phyloP scores from a whole-genome alignment of 2,329 filamentous ascomycete species.

The Scolecobasidium constrictum region DNA sequence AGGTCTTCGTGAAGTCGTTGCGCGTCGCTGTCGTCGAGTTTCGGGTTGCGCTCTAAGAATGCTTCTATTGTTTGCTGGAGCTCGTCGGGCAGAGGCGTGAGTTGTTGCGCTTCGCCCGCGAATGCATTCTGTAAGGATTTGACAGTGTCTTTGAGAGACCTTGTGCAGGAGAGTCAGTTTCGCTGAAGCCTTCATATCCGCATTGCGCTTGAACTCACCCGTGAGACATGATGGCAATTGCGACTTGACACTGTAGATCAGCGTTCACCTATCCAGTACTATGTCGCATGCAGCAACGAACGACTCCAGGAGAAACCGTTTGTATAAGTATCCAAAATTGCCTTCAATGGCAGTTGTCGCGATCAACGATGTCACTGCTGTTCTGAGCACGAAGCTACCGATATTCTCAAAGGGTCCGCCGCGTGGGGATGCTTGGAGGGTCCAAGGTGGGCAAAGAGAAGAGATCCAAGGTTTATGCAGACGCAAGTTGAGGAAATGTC shows the following conservation, averaged over 20 bases:
- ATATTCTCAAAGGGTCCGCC: neutral
- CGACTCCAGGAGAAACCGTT: too few species aligned
- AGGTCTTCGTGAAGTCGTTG: constrained; percentile 67
- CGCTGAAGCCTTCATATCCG: too few species aligned
- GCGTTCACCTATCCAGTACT: neutral
- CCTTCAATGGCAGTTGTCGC: too few species aligned
- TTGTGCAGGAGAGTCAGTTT: constrained; percentile 13
- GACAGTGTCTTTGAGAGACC: constrained; percentile 38
- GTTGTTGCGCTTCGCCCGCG: constrained; percentile 16
- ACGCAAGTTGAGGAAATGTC: too few species aligned
- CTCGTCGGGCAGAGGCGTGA: constrained; percentile 52
- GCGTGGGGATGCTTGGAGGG: too few species aligned
- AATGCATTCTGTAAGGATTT: constrained; percentile 35
- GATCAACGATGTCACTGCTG: neutral
- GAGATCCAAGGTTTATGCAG: too few species aligned
- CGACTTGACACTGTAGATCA: neutral
- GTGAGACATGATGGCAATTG: constrained; percentile 7
- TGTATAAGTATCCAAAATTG: too few species aligned
- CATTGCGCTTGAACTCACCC: neutral
- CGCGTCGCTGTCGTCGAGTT: constrained; percentile 56
- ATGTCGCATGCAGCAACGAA: too few species aligned
- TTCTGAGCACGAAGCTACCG: neutral
- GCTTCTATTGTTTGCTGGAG: constrained; percentile 49
- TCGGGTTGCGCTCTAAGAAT: constrained; percentile 58
- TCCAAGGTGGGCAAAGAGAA: too few species aligned